Percentiles rank a stretch among this genome's conserved stretches.
phyloP scores from a whole-genome alignment of 176 grass and related monocot species.

The Urochloa ruziziensis region DNA sequence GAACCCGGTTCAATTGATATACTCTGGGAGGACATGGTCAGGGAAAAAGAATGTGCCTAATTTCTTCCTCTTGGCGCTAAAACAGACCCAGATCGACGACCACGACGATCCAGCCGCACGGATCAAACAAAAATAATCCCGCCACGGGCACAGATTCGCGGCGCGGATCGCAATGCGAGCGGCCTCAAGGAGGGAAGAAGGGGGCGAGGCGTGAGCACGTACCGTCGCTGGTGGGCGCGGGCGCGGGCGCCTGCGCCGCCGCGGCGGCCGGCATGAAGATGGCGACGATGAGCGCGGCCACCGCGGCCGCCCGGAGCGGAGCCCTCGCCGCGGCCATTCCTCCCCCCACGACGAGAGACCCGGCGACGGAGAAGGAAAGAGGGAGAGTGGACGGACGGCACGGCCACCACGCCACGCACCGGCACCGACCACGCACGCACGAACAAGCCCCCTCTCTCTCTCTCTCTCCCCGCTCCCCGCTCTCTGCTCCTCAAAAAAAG shows the following conservation, averaged over 20 bases:
- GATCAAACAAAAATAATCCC: background rate
- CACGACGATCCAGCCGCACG: background rate
- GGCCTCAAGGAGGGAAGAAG: no score
- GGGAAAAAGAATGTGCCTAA: background rate
- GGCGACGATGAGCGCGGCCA: conserved; percentile 39
- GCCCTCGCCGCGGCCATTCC: conserved; percentile 29
- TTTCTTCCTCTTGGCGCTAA: background rate
- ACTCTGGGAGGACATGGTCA: no score
- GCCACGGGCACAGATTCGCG: background rate
- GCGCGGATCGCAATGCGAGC: background rate
- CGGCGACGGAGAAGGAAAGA: background rate
- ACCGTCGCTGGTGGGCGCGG: conserved; percentile 52
- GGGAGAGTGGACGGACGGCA: background rate
- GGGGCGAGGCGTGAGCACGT: background rate
- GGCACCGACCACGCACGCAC: conserved; percentile 19
- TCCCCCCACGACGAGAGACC: background rate
- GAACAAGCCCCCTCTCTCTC: background rate
- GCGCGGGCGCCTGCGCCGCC: conserved; percentile 33
- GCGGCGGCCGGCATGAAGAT: conserved; percentile 36
- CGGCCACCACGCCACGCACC: background rate
- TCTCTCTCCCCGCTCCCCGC: background rate
- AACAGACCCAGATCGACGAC: background rate
- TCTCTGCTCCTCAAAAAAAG: background rate
- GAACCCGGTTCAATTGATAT: no score
- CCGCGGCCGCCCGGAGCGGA: conserved; percentile 15